A percentile compares a stretch with the other conserved stretches of the same genome.
phyloP scores from a whole-genome alignment of 2,329 filamentous ascomycete genomes.

The Fusarium metavorans region DNA sequence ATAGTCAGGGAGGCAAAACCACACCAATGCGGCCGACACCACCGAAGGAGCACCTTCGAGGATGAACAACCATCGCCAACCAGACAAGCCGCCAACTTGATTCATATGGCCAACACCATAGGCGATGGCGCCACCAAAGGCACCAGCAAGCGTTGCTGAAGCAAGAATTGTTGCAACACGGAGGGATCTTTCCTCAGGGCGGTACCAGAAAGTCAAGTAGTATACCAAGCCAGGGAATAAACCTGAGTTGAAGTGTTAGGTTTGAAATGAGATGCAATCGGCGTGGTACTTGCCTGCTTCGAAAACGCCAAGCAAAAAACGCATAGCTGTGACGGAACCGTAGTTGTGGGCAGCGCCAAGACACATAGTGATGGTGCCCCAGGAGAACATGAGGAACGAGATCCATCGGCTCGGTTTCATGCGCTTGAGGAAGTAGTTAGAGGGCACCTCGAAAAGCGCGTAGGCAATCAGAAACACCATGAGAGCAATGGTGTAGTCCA shows the following conservation, averaged over 20 bases:
- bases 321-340: conserved; percentile 42
- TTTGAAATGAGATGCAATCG: too few species aligned
- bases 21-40: conserved; percentile 68
- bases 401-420: conserved; percentile 63
- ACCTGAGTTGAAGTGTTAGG: conserved; percentile 54
- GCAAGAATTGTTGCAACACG: conserved; percentile 75
- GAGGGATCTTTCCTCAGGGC: conserved; percentile 74
- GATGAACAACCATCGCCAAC: conserved; percentile 74
- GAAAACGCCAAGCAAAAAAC: conserved; percentile 48
- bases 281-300: conserved; percentile 41
- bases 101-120: conserved; percentile 79
- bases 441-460: conserved; percentile 61
- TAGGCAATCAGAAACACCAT: conserved; percentile 63
- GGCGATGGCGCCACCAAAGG: conserved; percentile 77
- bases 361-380: conserved; percentile 56
- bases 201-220: conserved; percentile 77
- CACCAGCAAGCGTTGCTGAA: conserved; percentile 74
- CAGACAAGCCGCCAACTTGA: conserved; percentile 66
- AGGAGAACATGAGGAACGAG: conserved; percentile 43
- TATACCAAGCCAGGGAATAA: conserved; percentile 42
- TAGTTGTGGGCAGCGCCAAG: conserved; percentile 56
- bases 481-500: conserved; percentile 70
- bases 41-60: conserved; percentile 73
- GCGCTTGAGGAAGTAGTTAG: conserved; percentile 59
- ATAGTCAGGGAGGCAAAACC: conserved; percentile 75